A percentile compares a stretch with the other conserved stretches of the same genome.
phyloP scores from a whole-genome alignment of 2,329 filamentous ascomycete species.

The Metarhizium album region DNA sequence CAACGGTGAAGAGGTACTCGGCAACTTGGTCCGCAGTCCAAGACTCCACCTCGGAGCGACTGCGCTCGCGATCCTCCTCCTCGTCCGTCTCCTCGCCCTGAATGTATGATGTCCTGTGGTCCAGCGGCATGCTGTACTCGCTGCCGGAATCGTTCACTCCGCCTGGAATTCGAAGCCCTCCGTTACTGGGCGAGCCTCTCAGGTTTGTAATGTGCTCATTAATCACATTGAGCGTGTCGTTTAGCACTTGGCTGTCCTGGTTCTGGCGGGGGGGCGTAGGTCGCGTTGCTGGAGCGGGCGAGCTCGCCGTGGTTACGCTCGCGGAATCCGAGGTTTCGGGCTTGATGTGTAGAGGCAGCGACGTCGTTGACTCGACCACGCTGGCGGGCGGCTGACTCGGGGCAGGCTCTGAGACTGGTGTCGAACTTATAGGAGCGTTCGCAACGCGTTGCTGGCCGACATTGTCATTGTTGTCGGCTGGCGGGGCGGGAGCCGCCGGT shows the following conservation, averaged over 20 bases:
- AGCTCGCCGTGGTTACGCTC: constrained; percentile 18
- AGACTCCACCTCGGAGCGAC: constrained; percentile 57
- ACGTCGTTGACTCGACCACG: constrained; percentile 21
- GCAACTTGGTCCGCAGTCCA: constrained; percentile 81
- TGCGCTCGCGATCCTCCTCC: constrained; percentile 69
- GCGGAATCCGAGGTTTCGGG: constrained; percentile 16
- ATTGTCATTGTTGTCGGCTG: constrained; percentile 19
- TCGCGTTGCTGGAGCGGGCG: constrained; percentile 17
- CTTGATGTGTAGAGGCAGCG: constrained; percentile 34
- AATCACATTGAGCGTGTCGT: constrained; percentile 90
- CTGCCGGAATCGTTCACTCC: constrained; percentile 73
- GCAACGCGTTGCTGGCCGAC: constrained; percentile 10
- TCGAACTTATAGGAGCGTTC: constrained; percentile 16
- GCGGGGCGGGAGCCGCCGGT: constrained; percentile 18
- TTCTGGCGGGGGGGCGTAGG: constrained; percentile 32
- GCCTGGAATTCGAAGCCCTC: constrained; percentile 38
- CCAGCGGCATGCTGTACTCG: constrained; percentile 74
- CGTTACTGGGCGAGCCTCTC: constrained; percentile 41
- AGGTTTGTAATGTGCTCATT: constrained; percentile 94
- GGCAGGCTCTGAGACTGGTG: constrained; percentile 20
- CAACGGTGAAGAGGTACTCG: constrained; percentile 74
- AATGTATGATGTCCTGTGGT: constrained; percentile 77
- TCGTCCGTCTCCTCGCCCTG: constrained; percentile 92
- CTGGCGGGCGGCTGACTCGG: constrained; percentile 20
- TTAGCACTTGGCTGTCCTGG: constrained; percentile 65